These are phyloP conservation scores for Athelia sp. DNA, from an alignment of 1,284 basidiomycete genomes.

Conservation along the genomic window DNA sequence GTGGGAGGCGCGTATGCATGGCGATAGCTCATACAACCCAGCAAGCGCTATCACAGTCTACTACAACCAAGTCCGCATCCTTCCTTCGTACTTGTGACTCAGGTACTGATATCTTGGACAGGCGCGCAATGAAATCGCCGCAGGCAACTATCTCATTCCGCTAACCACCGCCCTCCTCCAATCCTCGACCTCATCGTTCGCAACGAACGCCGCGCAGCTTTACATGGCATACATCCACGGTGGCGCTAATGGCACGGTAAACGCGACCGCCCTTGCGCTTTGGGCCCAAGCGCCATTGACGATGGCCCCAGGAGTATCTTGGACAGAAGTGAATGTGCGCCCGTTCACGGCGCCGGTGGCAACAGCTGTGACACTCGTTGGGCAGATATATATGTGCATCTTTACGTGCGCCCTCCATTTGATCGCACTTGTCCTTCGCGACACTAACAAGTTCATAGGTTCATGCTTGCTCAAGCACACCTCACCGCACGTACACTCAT, in stretches of 20 bases:
- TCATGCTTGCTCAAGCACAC: slow-evolving; percentile 33
- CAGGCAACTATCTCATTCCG: slow-evolving; percentile 25
- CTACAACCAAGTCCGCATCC: slow-evolving; percentile 22
- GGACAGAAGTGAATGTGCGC: slow-evolving; percentile 36
- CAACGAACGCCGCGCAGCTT: slow-evolving; percentile 21
- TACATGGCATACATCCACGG: slow-evolving; percentile 22
- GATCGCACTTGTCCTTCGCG: not conserved
- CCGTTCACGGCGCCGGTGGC: slow-evolving; percentile 46
- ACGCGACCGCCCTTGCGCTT: slow-evolving; percentile 34
- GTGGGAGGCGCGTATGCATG: slow-evolving; percentile 22
- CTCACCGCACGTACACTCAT: slow-evolving; percentile 37
- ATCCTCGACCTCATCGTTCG: slow-evolving; percentile 17
- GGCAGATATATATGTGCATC: slow-evolving; percentile 45
- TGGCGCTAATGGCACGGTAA: slow-evolving; percentile 15
- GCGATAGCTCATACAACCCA: slow-evolving; percentile 27
- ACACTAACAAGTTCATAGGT: not conserved
- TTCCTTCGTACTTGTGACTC: not conserved
- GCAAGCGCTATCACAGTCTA: slow-evolving; percentile 26
- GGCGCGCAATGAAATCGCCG: slow-evolving; percentile 27
- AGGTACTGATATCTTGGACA: slow-evolving; percentile 5
- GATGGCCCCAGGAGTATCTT: slow-evolving; percentile 31
- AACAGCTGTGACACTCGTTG: slow-evolving; percentile 46
- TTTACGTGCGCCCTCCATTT: slow-evolving; percentile 22
- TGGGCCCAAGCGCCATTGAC: slow-evolving; percentile 42
- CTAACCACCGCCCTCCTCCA: slow-evolving; percentile 19